Conservation (phyloP, 108 stramenopile species). For the Skeletonema menzelii region DNA sequence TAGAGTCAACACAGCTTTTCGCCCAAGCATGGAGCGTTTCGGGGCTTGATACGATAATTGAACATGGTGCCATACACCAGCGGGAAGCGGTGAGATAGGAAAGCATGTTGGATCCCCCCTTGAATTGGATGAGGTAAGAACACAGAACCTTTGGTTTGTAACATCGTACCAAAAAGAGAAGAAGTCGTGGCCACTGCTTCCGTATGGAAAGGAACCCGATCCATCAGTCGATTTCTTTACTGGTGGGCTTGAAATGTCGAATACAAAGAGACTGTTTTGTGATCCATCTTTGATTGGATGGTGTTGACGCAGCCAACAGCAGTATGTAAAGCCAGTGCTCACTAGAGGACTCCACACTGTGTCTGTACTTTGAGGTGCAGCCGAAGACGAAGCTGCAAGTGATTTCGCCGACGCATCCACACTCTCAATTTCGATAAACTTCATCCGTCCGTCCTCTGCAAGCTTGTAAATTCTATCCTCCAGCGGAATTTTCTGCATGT, state of each 20-base stretch:
- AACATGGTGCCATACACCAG: constrained; percentile 86
- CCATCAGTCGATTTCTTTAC: constrained; percentile 52
- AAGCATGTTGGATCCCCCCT: constrained; percentile 73
- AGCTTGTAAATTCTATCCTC: constrained; percentile 81
- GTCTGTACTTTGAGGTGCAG: constrained; percentile 52
- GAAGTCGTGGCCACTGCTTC: constrained; percentile 50
- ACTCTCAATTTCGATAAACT: constrained; percentile 77
- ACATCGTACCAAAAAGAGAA: constrained; percentile 84
- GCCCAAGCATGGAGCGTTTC: constrained; percentile 77
- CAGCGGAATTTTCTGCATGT: constrained; percentile 72
- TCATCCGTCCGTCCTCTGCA: constrained; percentile 72
- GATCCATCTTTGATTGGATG: constrained; percentile 52
- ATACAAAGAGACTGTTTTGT: constrained; percentile 64
- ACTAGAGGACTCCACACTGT: constrained; percentile 71
- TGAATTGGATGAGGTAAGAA: constrained; percentile 66
- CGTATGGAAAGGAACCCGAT: constrained; percentile 32
- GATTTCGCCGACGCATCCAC: constrained; percentile 65
- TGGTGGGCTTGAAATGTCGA: constrained; percentile 76
- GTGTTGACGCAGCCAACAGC: constrained; percentile 74
- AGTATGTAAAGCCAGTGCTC: constrained; percentile 75
- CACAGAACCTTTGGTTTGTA: constrained; percentile 65
- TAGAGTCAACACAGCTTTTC: constrained; percentile 68
- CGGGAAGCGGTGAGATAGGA: constrained; percentile 74
- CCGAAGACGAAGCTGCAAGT: constrained; percentile 43
- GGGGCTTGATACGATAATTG: constrained; percentile 80